phyloP scores from a whole-genome alignment of 2,329 filamentous ascomycete species.

The Fusarium sp. region DNA sequence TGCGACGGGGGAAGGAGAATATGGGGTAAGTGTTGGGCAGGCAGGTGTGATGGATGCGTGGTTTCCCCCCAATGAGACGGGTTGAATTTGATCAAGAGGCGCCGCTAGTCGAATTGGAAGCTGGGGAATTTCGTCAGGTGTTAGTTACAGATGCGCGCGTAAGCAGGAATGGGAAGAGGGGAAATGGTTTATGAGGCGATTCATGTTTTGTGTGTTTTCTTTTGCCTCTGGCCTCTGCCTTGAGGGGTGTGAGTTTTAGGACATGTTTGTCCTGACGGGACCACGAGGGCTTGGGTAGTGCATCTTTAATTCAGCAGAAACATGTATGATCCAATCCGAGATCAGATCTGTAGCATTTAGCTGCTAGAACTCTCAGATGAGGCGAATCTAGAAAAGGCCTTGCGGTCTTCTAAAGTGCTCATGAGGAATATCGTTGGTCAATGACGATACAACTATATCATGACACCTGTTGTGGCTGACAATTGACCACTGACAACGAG shows the following conservation, averaged over 20 bases:
- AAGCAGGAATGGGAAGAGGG: constrained; percentile 6
- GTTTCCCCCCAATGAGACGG: constrained; percentile 39
- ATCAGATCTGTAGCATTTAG: not conserved
- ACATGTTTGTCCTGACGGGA: not conserved
- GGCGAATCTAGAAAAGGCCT: not conserved
- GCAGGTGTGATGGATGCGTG: constrained; percentile 5
- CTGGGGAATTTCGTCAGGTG: constrained; percentile 33
- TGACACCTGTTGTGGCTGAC: constrained; percentile 30
- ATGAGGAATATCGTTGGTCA: constrained; percentile 27
- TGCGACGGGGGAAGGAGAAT: constrained; percentile 33
- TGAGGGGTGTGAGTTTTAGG: constrained; percentile 5
- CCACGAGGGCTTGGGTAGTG: not conserved
- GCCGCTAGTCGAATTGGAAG: constrained; percentile 35
- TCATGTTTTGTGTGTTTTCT: constrained; percentile 16
- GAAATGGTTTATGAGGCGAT: constrained; percentile 22
- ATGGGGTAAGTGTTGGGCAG: constrained; percentile 19
- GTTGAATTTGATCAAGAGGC: constrained; percentile 40
- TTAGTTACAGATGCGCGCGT: constrained; percentile 18
- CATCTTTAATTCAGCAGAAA: not conserved
- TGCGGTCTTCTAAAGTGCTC: not conserved
- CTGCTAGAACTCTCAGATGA: not conserved
- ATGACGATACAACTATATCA: constrained; percentile 25
- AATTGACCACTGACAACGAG: constrained; percentile 12
- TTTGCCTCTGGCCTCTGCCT: not conserved
- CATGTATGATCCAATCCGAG: not conserved